Evolutionary conservation across 345 rosid species (phyloP).

Genomic region (Syzygium jambos): DNA sequence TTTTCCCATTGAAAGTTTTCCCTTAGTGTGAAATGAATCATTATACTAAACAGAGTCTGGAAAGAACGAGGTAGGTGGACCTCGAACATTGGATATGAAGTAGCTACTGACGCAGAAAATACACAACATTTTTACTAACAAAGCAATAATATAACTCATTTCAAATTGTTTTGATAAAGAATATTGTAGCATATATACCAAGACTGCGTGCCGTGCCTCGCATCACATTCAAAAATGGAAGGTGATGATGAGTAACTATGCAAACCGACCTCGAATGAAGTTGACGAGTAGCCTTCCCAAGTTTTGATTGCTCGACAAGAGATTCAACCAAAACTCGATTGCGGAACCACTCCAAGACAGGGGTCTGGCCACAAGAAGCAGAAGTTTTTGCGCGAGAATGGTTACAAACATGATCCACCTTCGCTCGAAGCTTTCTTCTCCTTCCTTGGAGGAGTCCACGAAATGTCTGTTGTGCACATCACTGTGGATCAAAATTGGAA

Average conservation of each 20-base stretch:
- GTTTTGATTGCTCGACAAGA: background rate
- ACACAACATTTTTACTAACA: background rate
- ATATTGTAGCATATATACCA: background rate
- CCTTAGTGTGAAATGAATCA: no score
- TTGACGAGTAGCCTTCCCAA: constrained; percentile 18
- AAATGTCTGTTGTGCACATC: constrained; percentile 29
- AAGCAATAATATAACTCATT: background rate
- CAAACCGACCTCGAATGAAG: background rate
- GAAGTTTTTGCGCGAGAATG: constrained; percentile 26
- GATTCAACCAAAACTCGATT: background rate
- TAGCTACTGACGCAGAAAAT: background rate
- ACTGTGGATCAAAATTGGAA: constrained; percentile 25
- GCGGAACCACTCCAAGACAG: constrained; percentile 29
- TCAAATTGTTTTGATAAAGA: background rate
- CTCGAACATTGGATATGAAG: background rate
- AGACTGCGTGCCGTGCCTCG: constrained; percentile 5
- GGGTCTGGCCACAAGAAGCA: constrained; percentile 22
- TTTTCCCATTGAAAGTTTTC: no score
- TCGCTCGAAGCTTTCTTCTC: constrained; percentile 26
- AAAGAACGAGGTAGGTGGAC: background rate
- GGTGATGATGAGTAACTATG: background rate
- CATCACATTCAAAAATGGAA: background rate
- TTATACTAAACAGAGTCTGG: no score
- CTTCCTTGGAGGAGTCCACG: constrained; percentile 26
- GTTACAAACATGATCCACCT: constrained; percentile 59